phyloP scores from a whole-genome alignment of 495 filamentous ascomycete genomes.

The Hypoxylon trugodes region DNA sequence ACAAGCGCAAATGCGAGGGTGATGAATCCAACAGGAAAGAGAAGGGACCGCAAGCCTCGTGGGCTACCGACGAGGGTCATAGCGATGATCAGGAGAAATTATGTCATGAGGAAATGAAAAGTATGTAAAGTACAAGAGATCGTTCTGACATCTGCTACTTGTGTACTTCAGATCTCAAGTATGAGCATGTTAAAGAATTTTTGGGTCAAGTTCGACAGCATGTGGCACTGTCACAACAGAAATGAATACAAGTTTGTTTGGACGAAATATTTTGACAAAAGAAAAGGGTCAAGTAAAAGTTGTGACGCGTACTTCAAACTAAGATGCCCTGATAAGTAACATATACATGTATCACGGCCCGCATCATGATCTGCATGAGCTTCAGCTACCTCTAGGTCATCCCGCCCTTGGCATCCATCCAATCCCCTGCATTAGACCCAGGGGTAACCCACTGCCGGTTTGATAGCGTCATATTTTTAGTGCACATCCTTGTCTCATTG shows the following conservation, averaged over 20 bases:
- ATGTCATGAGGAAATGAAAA: constrained; percentile 9
- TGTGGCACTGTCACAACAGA: neutral
- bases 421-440: constrained; percentile 21
- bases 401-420: constrained; percentile 8
- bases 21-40: constrained; percentile 33
- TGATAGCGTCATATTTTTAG: constrained; percentile 1
- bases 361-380: constrained; percentile 27
- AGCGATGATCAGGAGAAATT: constrained; percentile 6
- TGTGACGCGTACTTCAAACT: constrained; percentile 18
- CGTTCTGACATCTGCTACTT: constrained; percentile 20
- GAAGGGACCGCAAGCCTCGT: constrained; percentile 37
- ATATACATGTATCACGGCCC: constrained; percentile 13
- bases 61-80: constrained; percentile 41
- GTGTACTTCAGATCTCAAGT: neutral
- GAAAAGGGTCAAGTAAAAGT: constrained; percentile 12
- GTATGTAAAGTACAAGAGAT: constrained; percentile 11
- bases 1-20: constrained; percentile 37
- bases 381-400: too few relatives aligned
- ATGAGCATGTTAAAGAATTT: neutral
- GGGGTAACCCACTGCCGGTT: neutral
- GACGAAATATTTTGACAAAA: constrained; percentile 2
- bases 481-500: neutral
- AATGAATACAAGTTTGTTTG: neutral
- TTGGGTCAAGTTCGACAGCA: neutral
- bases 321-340: constrained; percentile 7